Evolutionary conservation across 306 rosid genomes (phyloP), one percentile per base, ranked within the genome.

Genomic region (Biancaea sappan): DNA sequence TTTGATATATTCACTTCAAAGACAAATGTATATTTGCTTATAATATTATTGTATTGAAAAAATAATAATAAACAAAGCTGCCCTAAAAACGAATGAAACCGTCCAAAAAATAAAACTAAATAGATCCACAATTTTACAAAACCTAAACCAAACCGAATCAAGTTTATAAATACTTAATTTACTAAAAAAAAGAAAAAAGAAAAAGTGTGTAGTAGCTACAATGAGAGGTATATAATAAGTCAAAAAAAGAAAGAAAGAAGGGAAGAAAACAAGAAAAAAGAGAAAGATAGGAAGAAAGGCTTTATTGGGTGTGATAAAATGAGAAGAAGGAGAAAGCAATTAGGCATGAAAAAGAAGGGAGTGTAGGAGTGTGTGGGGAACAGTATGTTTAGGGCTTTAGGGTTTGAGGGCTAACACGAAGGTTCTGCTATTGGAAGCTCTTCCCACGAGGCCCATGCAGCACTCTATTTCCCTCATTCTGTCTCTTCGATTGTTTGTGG

Each of bases 291-390:
- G 44, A 67, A 82, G 22, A 69, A 78, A n/a, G 29, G 66, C 83
- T 83, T 83, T 79, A 83, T 83, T 79, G 86, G 86, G 86, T 79
- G 75, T 79, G 22, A 79, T 47, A 71, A 78, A 79, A 54, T 75
- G 18, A 5, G 18, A 75, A 75, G 32, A 21, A 74, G 64, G 73
- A 61, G 73, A 61, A 81, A 76, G 63, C 67, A 81, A 22, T 48
- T 59, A 28, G 83, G 70, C 69, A 57, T 73, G 77, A 78, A 78
- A 64, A 4, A 8, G 28, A 69, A 48, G 67, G n/a, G 41, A 22
- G 57, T 83, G 83, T 78, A 66, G 79, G 74, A 76, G 11, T 71
- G 38, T 69, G 11, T 69, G 81, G 83, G 88, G 88, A 81, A 78
- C 77, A 74, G 43, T 62, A 35, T 66, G 79, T 52, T 26, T 79